A percentile compares a stretch with the other conserved stretches of the same genome.
These are phyloP conservation scores for Rhizophagus sp. DNA, from an alignment of 192 early-diverging fungal species.

Conservation along the genomic window DNA sequence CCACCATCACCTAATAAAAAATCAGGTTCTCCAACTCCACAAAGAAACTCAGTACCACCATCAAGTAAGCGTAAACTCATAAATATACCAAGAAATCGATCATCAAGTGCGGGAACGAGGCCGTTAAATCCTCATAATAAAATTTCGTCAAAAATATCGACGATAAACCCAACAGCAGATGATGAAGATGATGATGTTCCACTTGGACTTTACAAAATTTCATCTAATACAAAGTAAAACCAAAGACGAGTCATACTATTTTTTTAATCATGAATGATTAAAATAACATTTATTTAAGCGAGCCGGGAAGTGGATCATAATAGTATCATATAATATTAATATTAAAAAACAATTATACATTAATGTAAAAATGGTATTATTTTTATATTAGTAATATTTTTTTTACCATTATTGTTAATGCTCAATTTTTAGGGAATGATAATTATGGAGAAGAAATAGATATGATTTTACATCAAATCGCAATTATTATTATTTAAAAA, in stretches of 20 bases:
- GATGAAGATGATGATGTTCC: slow-evolving; percentile 22
- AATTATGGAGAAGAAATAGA: too few species aligned
- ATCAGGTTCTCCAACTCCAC: background rate
- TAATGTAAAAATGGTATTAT: too few species aligned
- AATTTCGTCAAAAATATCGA: background rate
- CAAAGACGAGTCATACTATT: background rate
- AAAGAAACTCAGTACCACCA: background rate
- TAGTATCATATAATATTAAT: too few species aligned
- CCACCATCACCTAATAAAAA: background rate
- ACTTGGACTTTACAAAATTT: slow-evolving; percentile 17
- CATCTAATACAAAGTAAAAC: background rate
- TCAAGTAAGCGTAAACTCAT: background rate
- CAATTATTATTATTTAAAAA: too few species aligned
- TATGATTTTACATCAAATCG: too few species aligned
- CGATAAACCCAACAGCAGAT: background rate
- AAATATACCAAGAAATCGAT: background rate
- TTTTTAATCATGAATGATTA: too few species aligned
- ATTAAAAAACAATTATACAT: too few species aligned
- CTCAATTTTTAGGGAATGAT: too few species aligned
- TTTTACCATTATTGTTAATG: too few species aligned
- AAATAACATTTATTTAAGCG: too few species aligned
- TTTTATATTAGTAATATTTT: too few species aligned
- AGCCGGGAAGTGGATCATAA: too few species aligned
- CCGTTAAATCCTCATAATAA: background rate
- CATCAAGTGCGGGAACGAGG: background rate